Conservation (phyloP, 805 yeast species). For the Pichia gijzeniarum region DNA sequence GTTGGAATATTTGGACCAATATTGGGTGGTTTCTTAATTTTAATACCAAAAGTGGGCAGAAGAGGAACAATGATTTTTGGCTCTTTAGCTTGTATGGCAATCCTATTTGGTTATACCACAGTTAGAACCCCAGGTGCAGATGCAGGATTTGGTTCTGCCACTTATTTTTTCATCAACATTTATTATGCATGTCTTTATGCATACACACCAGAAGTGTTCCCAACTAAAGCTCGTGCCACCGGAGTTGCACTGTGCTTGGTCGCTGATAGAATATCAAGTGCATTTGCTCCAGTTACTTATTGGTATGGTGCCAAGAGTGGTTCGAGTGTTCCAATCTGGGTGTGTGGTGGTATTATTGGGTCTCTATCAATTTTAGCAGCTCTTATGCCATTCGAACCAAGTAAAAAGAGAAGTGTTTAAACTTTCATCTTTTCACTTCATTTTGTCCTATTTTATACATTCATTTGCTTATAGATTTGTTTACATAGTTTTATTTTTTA, state of each 20-base stretch:
- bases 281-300: conserved; percentile 51
- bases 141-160: conserved; percentile 43
- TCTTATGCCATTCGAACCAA: conserved; percentile 46
- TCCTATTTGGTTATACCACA: conserved; percentile 57
- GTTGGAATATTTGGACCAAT: conserved; percentile 47
- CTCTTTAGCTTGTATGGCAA: conserved; percentile 47
- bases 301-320: conserved; percentile 42
- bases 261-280: conserved; percentile 45
- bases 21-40: conserved; percentile 37
- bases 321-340: conserved; percentile 54
- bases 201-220: conserved; percentile 60
- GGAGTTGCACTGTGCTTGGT: conserved; percentile 56
- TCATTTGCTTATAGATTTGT: background rate
- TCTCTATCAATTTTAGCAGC: conserved; percentile 40
- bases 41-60: conserved; percentile 39
- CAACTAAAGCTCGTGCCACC: conserved; percentile 46
- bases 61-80: conserved; percentile 51
- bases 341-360: conserved; percentile 52
- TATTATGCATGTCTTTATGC: conserved; percentile 58
- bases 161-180: conserved; percentile 41
- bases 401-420: conserved; percentile 31
- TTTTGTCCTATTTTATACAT: background rate
- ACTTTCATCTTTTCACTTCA: too few species aligned
- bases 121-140: conserved; percentile 49
- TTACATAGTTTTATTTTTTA: background rate